Base-by-base conservation (phyloP, 2,329 filamentous ascomycete species). In the Ceratocystis ficicola region DNA sequence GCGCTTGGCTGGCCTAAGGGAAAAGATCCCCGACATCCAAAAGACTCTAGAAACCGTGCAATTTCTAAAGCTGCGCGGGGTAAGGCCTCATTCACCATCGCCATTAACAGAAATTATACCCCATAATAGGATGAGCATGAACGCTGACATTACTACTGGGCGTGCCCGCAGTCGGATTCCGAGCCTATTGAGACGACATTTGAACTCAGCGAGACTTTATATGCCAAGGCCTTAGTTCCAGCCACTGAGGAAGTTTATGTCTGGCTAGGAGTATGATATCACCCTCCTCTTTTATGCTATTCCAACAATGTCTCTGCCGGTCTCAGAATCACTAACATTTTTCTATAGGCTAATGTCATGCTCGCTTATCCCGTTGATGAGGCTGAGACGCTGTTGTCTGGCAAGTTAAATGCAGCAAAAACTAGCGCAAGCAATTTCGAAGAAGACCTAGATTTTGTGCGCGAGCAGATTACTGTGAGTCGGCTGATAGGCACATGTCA, bases 21-120 rank as follows among this genome's bases (percentile, higher is more conserved):
- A 96, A 73, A 99, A 97, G 79, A 91, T 99, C 70, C 94, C 94
- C 0, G 94, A 99, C 74, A 97, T 99, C 70, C 86, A 90, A 72
- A 96, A 96, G 80, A 97, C 94, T 0, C 77, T 97, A 68, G 93
- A 97, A 68, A 94, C 90, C 20, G 93, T 97, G 63, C 82, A 80
- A 67, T 97, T 97, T 72, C 74, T 99, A 69, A 87, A 89, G 77
- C 81, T 85, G 67, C 83, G 88, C 73, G 87, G 87, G 76, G 88
- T 89, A 76, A 30, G 76, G 60, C 30, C 10, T 46, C 25, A 44
- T 20, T 12, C 22, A 30, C 1, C 2, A 7, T 5, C 10, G 12
- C 17, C 30, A 5, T 32, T 20, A 5, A 2, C 12, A 32, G 22
- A 4, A 20, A 0, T 20, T 15, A 32, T 20, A 22, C 17, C 48